phyloP scores from a whole-genome alignment of 2,329 filamentous ascomycete genomes.

The Pestalotiopsis sp. region DNA sequence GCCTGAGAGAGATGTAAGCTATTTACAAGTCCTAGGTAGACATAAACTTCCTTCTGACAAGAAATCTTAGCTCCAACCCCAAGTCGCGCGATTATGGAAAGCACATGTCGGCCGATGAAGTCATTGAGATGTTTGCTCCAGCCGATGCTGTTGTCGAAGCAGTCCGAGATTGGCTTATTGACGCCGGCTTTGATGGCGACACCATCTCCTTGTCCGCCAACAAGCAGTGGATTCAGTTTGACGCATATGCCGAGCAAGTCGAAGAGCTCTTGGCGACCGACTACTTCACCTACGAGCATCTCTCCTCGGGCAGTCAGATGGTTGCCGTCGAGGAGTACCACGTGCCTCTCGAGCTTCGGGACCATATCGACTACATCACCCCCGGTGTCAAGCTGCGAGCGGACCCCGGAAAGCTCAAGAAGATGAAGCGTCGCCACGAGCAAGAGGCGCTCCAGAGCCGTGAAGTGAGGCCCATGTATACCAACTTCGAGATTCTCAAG shows the following conservation, averaged over 20 bases:
- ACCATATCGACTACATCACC: conserved; percentile 29
- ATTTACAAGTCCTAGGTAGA: too few relatives aligned
- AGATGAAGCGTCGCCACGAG: conserved; percentile 19
- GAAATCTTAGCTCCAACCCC: conserved; percentile 24
- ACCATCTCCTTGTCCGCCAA: conserved; percentile 25
- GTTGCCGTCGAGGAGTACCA: conserved; percentile 25
- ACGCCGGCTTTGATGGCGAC: conserved; percentile 30
- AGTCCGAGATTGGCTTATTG: conserved; percentile 34
- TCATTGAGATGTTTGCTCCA: conserved; percentile 41
- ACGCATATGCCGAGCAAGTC: conserved; percentile 33
- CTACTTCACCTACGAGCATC: conserved; percentile 38
- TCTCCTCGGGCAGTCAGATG: conserved; percentile 24
- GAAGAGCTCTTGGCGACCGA: conserved; percentile 38
- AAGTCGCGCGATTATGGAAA: conserved; percentile 36
- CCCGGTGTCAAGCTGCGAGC: conserved; percentile 23
- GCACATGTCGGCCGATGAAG: conserved; percentile 39
- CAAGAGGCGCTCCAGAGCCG: conserved; percentile 3
- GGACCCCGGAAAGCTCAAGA: conserved; percentile 11
- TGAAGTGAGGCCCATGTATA: conserved; percentile 19
- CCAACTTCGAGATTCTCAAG: conserved; percentile 16
- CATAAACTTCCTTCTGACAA: conserved; percentile 10
- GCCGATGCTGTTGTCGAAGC: conserved; percentile 29
- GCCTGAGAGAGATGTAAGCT: conserved; percentile 33
- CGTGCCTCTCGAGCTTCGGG: conserved; percentile 23
- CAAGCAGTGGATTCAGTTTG: conserved; percentile 39